phyloP scores from a whole-genome alignment of 139 green algal genomes.

The Monoraphidium neglectum region DNA sequence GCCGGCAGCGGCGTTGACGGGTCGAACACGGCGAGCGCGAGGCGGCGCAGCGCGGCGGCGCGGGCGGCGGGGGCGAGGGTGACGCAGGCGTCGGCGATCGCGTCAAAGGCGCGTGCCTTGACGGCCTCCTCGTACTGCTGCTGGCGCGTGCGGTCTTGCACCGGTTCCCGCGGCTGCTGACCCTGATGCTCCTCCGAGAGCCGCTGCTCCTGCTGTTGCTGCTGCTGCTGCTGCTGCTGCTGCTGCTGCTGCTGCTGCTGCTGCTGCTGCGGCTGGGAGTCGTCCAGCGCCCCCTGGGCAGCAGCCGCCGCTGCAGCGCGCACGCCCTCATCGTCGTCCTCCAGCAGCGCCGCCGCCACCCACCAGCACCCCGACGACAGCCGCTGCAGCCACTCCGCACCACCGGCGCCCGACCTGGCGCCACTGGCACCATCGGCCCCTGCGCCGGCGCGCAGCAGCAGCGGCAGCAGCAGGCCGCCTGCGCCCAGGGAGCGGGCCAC shows the following conservation, averaged over 20 bases:
- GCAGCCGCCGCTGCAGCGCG: constrained; percentile 30
- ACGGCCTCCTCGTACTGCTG: no score
- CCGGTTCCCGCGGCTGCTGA: no score
- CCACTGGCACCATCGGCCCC: constrained; percentile 1
- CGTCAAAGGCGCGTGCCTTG: no score
- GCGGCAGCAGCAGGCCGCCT: constrained; percentile 40
- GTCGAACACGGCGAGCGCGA: no score
- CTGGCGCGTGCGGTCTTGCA: no score
- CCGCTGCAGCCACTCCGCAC: background rate
- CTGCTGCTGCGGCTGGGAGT: constrained; percentile 8
- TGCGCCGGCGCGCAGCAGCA: background rate
- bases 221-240: background rate
- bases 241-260: background rate
- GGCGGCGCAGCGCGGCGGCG: no score
- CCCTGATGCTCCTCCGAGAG: no score
- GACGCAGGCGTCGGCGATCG: no score
- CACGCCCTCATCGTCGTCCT: constrained; percentile 81
- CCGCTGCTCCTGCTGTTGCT: no score
- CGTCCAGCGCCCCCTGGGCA: constrained; percentile 22
- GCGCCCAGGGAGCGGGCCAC: constrained; percentile 50
- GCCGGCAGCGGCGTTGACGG: no score
- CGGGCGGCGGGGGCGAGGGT: no score
- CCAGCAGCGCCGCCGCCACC: constrained; percentile 52
- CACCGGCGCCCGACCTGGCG: background rate
- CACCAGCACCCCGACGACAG: constrained; percentile 52